phyloP scores from a whole-genome alignment of 306 rosid genomes.

The Quercus aquifolioides region DNA sequence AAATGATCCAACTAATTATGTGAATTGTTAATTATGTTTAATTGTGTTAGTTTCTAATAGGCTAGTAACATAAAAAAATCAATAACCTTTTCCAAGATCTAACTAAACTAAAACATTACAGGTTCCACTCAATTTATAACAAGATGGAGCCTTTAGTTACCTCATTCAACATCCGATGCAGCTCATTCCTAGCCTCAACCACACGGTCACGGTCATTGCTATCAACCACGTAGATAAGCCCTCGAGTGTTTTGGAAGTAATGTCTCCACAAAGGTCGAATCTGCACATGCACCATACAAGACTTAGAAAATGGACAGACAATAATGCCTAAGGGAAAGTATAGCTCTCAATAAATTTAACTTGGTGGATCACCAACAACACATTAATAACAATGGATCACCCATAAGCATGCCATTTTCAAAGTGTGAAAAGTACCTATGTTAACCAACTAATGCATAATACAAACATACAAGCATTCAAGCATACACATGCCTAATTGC shows the following conservation, averaged over 20 bases:
- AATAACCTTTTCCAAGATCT: not conserved
- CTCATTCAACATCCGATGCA: constrained; percentile 65
- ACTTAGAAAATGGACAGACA: not conserved
- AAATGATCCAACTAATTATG: not conserved
- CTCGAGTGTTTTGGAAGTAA: constrained; percentile 61
- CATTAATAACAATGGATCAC: not conserved
- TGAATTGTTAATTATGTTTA: too few species aligned
- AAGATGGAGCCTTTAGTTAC: constrained; percentile 8
- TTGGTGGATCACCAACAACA: not conserved
- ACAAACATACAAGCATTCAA: not conserved
- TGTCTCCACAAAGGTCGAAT: constrained; percentile 60
- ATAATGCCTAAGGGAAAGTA: not conserved
- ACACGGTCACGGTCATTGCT: constrained; percentile 63
- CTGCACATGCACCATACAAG: constrained; percentile 3
- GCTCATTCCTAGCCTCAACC: constrained; percentile 52
- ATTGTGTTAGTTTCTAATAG: not conserved
- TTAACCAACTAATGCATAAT: not conserved
- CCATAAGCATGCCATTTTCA: not conserved
- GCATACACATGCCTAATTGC: not conserved
- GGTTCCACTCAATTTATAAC: not conserved
- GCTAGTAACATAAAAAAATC: not conserved
- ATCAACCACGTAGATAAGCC: constrained; percentile 59
- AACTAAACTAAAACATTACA: not conserved
- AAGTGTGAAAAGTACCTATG: too few species aligned
- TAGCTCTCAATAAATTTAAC: not conserved